phyloP scores from a whole-genome alignment of 129 eudicot genomes.

The Daucus carota region DNA sequence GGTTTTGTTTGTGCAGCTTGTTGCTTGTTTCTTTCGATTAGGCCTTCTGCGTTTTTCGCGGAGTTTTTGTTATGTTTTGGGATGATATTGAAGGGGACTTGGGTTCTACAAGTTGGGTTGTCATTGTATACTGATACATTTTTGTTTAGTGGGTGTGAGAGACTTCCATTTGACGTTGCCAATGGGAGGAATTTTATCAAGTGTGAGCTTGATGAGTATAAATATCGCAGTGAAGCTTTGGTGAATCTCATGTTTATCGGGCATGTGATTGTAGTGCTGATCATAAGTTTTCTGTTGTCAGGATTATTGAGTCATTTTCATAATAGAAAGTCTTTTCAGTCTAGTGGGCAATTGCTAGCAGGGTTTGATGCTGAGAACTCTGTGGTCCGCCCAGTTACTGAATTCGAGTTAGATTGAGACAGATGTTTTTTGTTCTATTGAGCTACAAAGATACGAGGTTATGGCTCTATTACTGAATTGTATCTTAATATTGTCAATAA shows the following conservation, averaged over 20 bases:
- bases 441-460: neutral
- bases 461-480: neutral
- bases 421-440: constrained; percentile 1
- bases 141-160: constrained; percentile 56
- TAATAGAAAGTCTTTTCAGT: constrained; percentile 36
- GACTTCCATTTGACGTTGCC: constrained; percentile 17
- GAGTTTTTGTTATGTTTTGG: constrained; percentile 55
- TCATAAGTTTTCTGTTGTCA: constrained; percentile 34
- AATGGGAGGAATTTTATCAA: constrained; percentile 43
- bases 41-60: constrained; percentile 48
- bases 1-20: constrained; percentile 49
- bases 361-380: constrained; percentile 41
- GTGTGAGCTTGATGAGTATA: constrained; percentile 72
- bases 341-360: constrained; percentile 34
- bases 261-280: constrained; percentile 41
- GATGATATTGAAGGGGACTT: constrained; percentile 66
- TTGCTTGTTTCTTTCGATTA: constrained; percentile 56
- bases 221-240: constrained; percentile 58
- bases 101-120: constrained; percentile 77
- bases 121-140: constrained; percentile 54
- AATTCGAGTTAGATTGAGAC: constrained; percentile 54
- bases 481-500: neutral
- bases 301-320: constrained; percentile 33
- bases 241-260: constrained; percentile 59
- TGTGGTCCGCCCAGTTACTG: constrained; percentile 46